These are phyloP conservation scores for Pistacia atlantica DNA, from an alignment of 345 rosid genomes.

Conservation along the genomic window DNA sequence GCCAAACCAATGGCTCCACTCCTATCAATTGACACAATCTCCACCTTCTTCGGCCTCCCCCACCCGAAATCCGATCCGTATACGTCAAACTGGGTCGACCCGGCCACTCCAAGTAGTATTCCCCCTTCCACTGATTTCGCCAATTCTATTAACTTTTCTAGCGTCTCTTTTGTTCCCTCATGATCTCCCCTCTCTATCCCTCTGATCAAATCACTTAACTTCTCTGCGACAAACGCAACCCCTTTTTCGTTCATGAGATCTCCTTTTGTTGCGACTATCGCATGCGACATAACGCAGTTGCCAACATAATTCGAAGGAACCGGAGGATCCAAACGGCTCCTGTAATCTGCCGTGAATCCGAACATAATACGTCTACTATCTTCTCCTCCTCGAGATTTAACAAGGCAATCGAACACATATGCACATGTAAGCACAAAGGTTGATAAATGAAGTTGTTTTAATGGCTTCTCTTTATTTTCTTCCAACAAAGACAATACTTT, in stretches of 20 bases:
- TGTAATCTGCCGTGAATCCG: conserved; percentile 34
- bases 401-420: conserved; percentile 29
- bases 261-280: conserved; percentile 5
- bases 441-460: conserved; percentile 23
- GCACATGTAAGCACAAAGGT: conserved; percentile 41
- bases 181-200: conserved; percentile 10
- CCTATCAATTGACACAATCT: conserved; percentile 31
- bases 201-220: conserved; percentile 18
- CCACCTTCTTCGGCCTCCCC: conserved; percentile 34
- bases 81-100: conserved; percentile 20
- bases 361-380: neutral
- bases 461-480: neutral
- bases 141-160: too few relatives aligned
- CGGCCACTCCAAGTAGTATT: neutral
- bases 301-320: conserved; percentile 44
- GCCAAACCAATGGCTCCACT: conserved; percentile 16
- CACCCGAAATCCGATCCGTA: conserved; percentile 30
- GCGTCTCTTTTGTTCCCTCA: conserved; percentile 17
- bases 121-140: neutral
- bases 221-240: conserved; percentile 3
- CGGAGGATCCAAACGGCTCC: conserved; percentile 41
- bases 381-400: conserved; percentile 31
- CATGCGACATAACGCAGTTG: conserved; percentile 29
- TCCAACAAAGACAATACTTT: neutral
- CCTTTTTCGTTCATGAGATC: conserved; percentile 5